Base-by-base conservation (phyloP, 2,329 filamentous ascomycete genomes). In the Tolypocladium pustulatum region DNA sequence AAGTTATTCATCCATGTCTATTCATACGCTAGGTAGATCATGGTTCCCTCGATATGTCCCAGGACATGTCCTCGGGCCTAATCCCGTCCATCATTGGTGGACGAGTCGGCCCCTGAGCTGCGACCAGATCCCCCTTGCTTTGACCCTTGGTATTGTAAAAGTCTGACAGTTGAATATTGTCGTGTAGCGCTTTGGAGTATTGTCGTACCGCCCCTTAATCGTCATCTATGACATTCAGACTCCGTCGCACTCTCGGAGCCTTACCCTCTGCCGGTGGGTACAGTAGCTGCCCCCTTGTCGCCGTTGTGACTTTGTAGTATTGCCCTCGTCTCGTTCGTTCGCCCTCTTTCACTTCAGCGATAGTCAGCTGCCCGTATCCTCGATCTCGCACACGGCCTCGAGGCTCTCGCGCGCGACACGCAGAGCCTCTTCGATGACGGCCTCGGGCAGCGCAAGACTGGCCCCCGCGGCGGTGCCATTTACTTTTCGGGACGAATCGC, bases 361-460 rank as follows among this genome's bases (percentile, higher is more conserved):
- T 30, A 53, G 49, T 54, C 57, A 54, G 34, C 27, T 54, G n/a
- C 59, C 62, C 20, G 67, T 65, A 22, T 71, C 69, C 22, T 72
- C 72, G 40, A 75, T 67, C 54, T 75, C 73, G 61, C 71, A 73
- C 27, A 83, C 75, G 41, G 73, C 68, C 62, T 85, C 83, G 49
- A 87, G 72, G 62, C 79, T 79, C 64, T 86, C 83, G 59, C 79
- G 75, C 34, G 84, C 84, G 37, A 82, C 75, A 62, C 78, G 78
- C n/a, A 87, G 73, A 5, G 83, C 83, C 63, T 88, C 82, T 32
- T 86, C 81, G 17, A 87, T 72, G n/a, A 86, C 82, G 2, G 74
- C 67, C 58, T 79, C 75, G 15, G 86, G 84, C 49, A 88, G 69
- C 37, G 83, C 84, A 17, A 87, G 75, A 63, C 69, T 3, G 8